A percentile compares a stretch with the other conserved stretches of the same genome.
Conservation (phyloP, 768 basidiomycete species). For the Tylopilus intermedius region DNA sequence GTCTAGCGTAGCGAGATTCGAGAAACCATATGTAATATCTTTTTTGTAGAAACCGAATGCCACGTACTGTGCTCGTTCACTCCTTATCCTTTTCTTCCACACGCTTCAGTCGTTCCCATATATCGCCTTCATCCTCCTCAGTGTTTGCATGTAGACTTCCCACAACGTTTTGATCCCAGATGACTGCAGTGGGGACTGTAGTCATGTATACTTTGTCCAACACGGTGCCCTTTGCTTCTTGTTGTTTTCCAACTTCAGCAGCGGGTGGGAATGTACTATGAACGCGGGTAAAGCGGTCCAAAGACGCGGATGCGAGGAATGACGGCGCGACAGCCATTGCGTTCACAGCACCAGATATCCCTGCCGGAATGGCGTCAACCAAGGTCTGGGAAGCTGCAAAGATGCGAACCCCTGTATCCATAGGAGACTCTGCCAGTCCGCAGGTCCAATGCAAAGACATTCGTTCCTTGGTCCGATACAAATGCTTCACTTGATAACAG, state of each 20-base stretch:
- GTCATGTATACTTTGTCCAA: constrained; percentile 62
- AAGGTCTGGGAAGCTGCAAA: neutral
- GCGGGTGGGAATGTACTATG: constrained; percentile 60
- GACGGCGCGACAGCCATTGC: constrained; percentile 56
- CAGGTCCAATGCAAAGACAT: constrained; percentile 61
- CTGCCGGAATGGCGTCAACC: constrained; percentile 31
- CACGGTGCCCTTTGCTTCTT: constrained; percentile 55
- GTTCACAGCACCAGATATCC: constrained; percentile 64
- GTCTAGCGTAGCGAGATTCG: neutral
- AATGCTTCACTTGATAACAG: constrained; percentile 54
- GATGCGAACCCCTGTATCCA: constrained; percentile 56
- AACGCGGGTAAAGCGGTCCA: constrained; percentile 67
- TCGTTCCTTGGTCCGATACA: constrained; percentile 59
- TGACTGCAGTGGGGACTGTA: constrained; percentile 53
- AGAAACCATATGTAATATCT: neutral
- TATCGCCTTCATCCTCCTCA: constrained; percentile 48
- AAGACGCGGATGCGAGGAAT: constrained; percentile 54
- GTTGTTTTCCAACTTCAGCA: constrained; percentile 40
- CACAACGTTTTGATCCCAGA: constrained; percentile 51
- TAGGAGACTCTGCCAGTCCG: constrained; percentile 62
- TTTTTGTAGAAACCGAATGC: neutral
- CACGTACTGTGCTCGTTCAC: constrained; percentile 1
- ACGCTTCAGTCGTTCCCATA: constrained; percentile 66
- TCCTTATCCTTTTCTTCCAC: constrained; percentile 38
- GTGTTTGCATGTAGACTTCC: constrained; percentile 9